Conservation (phyloP, 306 rosid species). For the Lotus japonicus region DNA sequence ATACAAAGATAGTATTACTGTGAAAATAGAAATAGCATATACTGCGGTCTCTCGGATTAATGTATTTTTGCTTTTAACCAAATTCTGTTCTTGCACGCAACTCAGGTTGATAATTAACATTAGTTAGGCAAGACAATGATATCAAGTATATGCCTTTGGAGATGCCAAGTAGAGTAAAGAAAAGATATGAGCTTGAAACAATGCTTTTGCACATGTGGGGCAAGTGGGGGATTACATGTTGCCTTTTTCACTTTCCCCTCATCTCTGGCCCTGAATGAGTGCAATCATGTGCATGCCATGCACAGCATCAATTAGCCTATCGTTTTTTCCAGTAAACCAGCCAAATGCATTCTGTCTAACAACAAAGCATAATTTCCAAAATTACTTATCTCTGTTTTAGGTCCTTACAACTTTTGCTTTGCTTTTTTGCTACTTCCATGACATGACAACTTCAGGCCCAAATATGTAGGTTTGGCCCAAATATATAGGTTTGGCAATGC, state of each 20-base stretch:
- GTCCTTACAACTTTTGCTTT: background rate
- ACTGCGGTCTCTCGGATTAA: too few relatives aligned
- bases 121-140: background rate
- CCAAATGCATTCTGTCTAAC: background rate
- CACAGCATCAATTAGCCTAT: background rate
- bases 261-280: background rate
- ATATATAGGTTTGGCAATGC: background rate
- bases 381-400: background rate
- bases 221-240: background rate
- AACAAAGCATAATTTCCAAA: background rate
- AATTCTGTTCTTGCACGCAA: background rate
- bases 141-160: constrained; percentile 39
- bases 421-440: background rate
- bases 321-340: background rate
- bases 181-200: background rate
- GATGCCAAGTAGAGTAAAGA: constrained; percentile 31
- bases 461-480: too few relatives aligned
- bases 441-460: background rate
- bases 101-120: background rate
- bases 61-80: too few relatives aligned
- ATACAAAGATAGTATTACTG: too few relatives aligned
- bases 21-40: too few relatives aligned
- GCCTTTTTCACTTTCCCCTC: background rate
- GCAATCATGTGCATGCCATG: constrained; percentile 23
- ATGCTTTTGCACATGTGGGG: constrained; percentile 29